Conservation (phyloP, 2,329 filamentous ascomycete genomes). For the Phialophora macrospora region DNA sequence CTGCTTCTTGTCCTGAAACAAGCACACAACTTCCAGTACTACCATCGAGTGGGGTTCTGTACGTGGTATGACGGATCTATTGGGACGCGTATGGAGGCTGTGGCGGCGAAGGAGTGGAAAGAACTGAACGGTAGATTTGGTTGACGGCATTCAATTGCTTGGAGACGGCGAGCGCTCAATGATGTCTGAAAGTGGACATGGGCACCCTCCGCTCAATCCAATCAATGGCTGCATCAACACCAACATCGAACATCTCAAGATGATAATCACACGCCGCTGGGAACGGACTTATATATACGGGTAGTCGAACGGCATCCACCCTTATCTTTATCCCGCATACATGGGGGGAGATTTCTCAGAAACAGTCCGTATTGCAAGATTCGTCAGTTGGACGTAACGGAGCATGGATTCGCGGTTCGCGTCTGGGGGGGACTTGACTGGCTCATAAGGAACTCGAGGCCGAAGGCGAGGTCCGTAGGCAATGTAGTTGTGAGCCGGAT, state of each 20-base stretch:
- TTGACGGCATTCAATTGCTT: no score
- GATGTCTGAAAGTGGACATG: no score
- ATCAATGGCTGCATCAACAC: background rate
- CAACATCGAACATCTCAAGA: background rate
- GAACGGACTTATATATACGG: background rate
- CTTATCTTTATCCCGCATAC: background rate
- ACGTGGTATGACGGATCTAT: no score
- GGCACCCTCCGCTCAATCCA: background rate
- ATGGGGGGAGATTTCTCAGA: background rate
- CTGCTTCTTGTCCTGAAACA: no score
- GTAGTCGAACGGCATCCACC: background rate
- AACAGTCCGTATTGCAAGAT: background rate
- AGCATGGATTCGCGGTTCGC: constrained; percentile 1
- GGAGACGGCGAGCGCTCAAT: no score
- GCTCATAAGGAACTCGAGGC: constrained; percentile 13
- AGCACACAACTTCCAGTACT: no score
- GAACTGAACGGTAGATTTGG: no score
- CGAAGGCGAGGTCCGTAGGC: constrained; percentile 8
- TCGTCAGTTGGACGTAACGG: background rate
- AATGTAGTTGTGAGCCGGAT: constrained; percentile 9
- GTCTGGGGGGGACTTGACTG: constrained; percentile 1
- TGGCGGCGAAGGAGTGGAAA: no score
- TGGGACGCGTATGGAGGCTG: no score
- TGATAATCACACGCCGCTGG: background rate
- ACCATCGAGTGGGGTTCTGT: no score